A percentile compares a stretch with the other conserved stretches of the same genome.
Evolutionary conservation across 306 rosid genomes (phyloP).

Genomic region (Gillenia trifoliata): DNA sequence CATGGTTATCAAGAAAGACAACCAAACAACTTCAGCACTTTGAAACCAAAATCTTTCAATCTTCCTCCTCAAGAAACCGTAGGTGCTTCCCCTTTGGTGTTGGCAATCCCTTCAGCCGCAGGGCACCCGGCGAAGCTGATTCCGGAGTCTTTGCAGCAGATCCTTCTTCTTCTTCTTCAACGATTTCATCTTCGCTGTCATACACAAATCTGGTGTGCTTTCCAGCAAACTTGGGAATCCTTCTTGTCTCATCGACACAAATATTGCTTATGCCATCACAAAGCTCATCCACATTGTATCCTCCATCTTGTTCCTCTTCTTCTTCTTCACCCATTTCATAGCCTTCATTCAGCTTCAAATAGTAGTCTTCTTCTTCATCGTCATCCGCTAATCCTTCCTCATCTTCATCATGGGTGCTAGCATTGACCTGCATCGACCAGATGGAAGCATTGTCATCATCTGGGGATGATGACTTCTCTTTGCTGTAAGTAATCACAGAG

Average conservation of each 20-base stretch:
- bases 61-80: conserved; percentile 61
- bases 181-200: conserved; percentile 62
- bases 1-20: conserved; percentile 40
- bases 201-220: conserved; percentile 78
- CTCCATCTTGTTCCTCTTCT: conserved; percentile 18
- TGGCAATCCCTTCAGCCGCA: conserved; percentile 72
- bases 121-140: background rate
- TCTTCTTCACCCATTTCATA: conserved; percentile 27
- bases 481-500: conserved; percentile 43
- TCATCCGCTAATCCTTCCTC: conserved; percentile 37
- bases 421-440: conserved; percentile 91
- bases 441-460: conserved; percentile 78
- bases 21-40: conserved; percentile 5
- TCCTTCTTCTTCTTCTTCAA: conserved; percentile 33
- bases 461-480: conserved; percentile 17
- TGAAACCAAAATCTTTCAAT: background rate
- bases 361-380: conserved; percentile 27
- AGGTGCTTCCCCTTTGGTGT: conserved; percentile 87
- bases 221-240: conserved; percentile 48
- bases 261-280: conserved; percentile 66
- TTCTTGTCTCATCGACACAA: conserved; percentile 43
- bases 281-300: conserved; percentile 46
- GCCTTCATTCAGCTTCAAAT: conserved; percentile 16
- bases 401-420: conserved; percentile 54
- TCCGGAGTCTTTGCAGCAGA: background rate